Evolutionary conservation across 192 early-diverging fungal genomes (phyloP).

Genomic region (Gaertneriomyces sp.): DNA sequence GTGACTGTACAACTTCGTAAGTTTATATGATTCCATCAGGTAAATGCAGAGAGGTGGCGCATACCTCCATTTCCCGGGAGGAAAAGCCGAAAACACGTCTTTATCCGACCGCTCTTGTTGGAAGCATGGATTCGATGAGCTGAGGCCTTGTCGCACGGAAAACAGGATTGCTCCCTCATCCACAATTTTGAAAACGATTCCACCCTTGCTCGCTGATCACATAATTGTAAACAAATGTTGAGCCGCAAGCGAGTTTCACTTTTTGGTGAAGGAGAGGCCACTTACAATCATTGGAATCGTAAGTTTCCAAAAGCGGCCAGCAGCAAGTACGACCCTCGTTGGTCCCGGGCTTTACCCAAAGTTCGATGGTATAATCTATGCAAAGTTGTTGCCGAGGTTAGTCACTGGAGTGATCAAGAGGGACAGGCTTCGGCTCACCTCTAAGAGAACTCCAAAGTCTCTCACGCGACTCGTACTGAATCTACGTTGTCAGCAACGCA

Average conservation of each 20-base stretch:
- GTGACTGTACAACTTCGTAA: not conserved
- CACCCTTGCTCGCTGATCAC: no score
- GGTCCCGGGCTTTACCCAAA: conserved; percentile 12
- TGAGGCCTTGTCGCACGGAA: not conserved
- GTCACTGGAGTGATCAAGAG: no score
- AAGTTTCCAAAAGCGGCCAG: conserved; percentile 14
- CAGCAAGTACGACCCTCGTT: conserved; percentile 12
- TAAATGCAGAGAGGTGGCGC: not conserved
- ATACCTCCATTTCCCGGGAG: not conserved
- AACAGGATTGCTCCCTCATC: not conserved
- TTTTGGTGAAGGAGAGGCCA: not conserved
- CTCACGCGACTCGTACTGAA: not conserved
- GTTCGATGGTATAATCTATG: conserved; percentile 9
- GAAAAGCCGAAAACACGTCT: not conserved
- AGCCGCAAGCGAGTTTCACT: no score
- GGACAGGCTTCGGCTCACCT: no score
- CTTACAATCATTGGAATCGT: conserved; percentile 7
- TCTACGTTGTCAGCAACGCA: not conserved
- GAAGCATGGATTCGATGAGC: not conserved
- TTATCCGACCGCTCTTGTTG: not conserved
- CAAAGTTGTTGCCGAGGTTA: no score
- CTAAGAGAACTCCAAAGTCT: not conserved
- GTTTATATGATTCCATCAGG: no score
- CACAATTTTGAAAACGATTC: not conserved
- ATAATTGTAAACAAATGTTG: no score